phyloP scores from a whole-genome alignment of 441 rosid genomes.

The Cnidoscolus chayamansa region DNA sequence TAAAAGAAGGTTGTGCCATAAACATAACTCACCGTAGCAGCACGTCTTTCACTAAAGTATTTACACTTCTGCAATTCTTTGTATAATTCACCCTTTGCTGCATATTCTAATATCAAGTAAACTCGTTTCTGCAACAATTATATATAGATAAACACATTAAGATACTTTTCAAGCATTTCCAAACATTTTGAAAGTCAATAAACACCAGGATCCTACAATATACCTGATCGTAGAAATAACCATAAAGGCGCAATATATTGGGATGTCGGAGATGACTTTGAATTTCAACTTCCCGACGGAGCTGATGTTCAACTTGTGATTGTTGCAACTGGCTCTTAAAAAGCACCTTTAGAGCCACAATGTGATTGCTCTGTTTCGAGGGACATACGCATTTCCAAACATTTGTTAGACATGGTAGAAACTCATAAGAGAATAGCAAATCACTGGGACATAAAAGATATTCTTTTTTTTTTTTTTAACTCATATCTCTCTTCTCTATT shows the following conservation, averaged over 20 bases:
- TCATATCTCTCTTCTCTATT: neutral
- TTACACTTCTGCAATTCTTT: conserved; percentile 90
- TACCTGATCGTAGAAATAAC: conserved; percentile 97
- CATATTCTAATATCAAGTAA: conserved; percentile 88
- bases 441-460: neutral
- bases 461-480: too few relatives aligned
- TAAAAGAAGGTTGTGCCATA: too few relatives aligned
- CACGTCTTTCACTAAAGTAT: conserved; percentile 89
- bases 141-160: conserved; percentile 8
- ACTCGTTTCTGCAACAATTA: conserved; percentile 74
- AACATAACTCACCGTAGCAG: conserved; percentile 74
- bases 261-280: conserved; percentile 95
- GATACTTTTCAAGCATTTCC: conserved; percentile 6
- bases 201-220: conserved; percentile 1
- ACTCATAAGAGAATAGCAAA: neutral
- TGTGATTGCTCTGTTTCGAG: conserved; percentile 73
- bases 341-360: conserved; percentile 90
- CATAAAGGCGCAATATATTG: conserved; percentile 82
- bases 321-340: conserved; percentile 93
- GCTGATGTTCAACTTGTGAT: conserved; percentile 96
- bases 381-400: conserved; percentile 1
- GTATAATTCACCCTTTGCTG: conserved; percentile 94
- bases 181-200: neutral
- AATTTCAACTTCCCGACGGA: conserved; percentile 93
- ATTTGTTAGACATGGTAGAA: neutral